Conservation (phyloP, 805 yeast species). For the Sugiyamaella boreocaroliniensis region DNA sequence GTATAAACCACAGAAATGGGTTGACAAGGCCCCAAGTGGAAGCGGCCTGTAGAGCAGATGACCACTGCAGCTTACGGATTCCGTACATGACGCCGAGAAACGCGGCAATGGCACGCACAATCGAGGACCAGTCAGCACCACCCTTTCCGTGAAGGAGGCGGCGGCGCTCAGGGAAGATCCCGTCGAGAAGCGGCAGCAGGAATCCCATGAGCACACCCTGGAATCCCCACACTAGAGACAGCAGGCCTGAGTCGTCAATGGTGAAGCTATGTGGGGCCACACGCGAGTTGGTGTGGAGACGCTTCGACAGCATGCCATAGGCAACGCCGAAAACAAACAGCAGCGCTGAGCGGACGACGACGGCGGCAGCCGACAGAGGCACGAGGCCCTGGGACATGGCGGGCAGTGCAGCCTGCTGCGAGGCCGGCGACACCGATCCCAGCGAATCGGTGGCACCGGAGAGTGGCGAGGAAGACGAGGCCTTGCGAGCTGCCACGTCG, state of each 20-base stretch:
- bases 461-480: conserved; percentile 3
- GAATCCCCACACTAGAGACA: conserved; percentile 25
- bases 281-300: conserved; percentile 26
- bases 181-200: conserved; percentile 25
- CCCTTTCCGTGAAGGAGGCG: conserved; percentile 16
- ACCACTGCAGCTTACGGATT: conserved; percentile 33
- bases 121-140: conserved; percentile 30
- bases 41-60: conserved; percentile 32
- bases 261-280: conserved; percentile 22
- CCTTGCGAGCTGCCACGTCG: conserved; percentile 2
- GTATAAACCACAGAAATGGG: conserved; percentile 35
- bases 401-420: neutral
- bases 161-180: conserved; percentile 17
- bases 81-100: conserved; percentile 36
- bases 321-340: conserved; percentile 27
- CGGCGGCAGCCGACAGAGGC: conserved; percentile 14
- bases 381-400: conserved; percentile 13
- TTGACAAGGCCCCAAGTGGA: conserved; percentile 32
- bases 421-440: neutral
- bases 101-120: conserved; percentile 34
- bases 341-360: conserved; percentile 15
- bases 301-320: conserved; percentile 26
- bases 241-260: conserved; percentile 20
- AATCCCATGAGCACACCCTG: conserved; percentile 27
- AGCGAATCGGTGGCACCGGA: conserved; percentile 1